These are phyloP conservation scores for Fusarium algeriense DNA, from an alignment of 2,329 filamentous ascomycete species.

Conservation along the genomic window DNA sequence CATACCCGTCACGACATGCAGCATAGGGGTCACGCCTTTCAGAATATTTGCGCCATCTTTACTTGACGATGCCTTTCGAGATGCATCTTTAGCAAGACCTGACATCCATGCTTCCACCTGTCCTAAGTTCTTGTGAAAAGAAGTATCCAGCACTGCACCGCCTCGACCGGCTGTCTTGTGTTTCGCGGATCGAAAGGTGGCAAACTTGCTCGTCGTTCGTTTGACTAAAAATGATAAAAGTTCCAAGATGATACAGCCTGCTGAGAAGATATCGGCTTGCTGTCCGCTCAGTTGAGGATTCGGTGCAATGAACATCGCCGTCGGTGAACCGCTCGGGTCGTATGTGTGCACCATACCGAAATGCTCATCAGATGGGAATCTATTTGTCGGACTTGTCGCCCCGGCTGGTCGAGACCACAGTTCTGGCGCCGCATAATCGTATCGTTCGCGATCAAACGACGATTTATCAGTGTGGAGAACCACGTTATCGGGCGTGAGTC, in stretches of 20 bases:
- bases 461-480: constrained; percentile 59
- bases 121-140: constrained; percentile 77
- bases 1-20: constrained; percentile 68
- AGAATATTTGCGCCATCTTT: constrained; percentile 61
- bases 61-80: constrained; percentile 56
- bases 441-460: constrained; percentile 74
- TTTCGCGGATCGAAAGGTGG: constrained; percentile 73
- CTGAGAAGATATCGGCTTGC: constrained; percentile 77
- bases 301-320: constrained; percentile 53
- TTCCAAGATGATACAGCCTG: constrained; percentile 79
- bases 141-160: constrained; percentile 74
- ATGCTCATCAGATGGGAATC: constrained; percentile 53
- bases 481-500: constrained; percentile 59
- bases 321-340: constrained; percentile 44
- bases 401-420: constrained; percentile 62
- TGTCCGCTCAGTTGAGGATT: constrained; percentile 64
- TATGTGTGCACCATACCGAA: constrained; percentile 53
- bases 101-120: constrained; percentile 78
- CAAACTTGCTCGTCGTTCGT: constrained; percentile 74
- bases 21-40: constrained; percentile 63
- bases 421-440: constrained; percentile 81
- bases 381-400: constrained; percentile 52
- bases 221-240: constrained; percentile 77
- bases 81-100: constrained; percentile 69
- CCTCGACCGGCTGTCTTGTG: constrained; percentile 70